A percentile compares a stretch with the other conserved stretches of the same genome.
Conservation (phyloP, 129 eudicot species). For the Logfia minima region DNA sequence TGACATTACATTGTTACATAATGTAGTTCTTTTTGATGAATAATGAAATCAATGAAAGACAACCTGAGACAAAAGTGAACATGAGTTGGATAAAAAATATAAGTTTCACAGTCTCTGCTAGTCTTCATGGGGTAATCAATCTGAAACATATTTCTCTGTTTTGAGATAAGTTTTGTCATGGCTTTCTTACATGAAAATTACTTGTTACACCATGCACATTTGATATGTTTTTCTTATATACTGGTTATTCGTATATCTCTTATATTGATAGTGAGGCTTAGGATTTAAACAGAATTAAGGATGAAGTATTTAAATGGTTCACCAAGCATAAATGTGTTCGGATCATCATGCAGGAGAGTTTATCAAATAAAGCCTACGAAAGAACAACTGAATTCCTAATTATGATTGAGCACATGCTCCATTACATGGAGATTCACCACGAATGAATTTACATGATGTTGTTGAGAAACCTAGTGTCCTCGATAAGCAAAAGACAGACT, state of each 20-base stretch:
- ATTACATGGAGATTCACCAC: not conserved
- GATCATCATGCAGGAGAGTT: not conserved
- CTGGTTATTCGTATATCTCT: not conserved
- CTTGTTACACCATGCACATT: not conserved
- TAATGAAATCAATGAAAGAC: slow-evolving; percentile 58
- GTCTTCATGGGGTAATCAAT: slow-evolving; percentile 89
- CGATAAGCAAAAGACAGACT: no score
- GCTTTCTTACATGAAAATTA: not conserved
- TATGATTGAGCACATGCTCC: not conserved
- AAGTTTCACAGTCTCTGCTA: slow-evolving; percentile 87
- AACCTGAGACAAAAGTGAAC: slow-evolving; percentile 94
- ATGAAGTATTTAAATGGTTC: not conserved
- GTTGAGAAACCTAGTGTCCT: no score
- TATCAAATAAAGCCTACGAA: not conserved
- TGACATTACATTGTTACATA: slow-evolving; percentile 39
- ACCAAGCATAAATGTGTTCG: not conserved
- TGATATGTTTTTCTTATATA: not conserved
- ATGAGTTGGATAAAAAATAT: slow-evolving; percentile 71
- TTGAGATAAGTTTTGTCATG: not conserved
- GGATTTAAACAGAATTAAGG: not conserved
- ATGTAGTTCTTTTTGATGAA: slow-evolving; percentile 74
- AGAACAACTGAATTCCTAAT: not conserved
- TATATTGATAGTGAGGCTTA: not conserved
- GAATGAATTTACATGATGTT: no score
- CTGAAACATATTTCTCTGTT: slow-evolving; percentile 6